Conservation (phyloP, 1,139 yeast genomes). For the Taphrina communis region DNA sequence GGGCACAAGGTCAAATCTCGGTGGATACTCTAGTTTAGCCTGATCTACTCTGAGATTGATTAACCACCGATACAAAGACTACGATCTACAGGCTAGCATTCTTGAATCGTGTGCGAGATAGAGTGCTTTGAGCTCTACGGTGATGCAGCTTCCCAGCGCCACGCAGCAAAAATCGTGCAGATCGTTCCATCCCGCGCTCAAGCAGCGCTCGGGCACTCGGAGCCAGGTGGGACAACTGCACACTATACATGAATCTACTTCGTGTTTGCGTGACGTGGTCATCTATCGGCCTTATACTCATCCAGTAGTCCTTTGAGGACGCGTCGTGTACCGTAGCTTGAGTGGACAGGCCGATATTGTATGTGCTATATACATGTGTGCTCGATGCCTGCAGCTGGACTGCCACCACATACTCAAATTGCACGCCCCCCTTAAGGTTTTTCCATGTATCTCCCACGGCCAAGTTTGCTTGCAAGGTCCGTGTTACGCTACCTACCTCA, state of each 20-base stretch:
- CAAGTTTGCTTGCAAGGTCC: too few relatives aligned
- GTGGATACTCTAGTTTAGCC: too few relatives aligned
- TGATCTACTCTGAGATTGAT: too few relatives aligned
- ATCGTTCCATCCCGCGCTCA: neutral
- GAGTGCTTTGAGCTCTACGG: neutral
- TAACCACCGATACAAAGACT: too few relatives aligned
- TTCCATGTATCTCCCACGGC: too few relatives aligned
- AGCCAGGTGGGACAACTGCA: neutral
- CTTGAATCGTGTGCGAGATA: neutral
- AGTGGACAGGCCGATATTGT: too few relatives aligned
- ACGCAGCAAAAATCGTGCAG: neutral
- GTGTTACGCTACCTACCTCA: too few relatives aligned
- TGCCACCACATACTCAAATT: conserved; percentile 1
- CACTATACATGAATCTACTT: neutral
- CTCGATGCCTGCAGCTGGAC: neutral
- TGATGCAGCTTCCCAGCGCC: neutral
- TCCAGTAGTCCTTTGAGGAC: neutral
- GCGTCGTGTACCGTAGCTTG: neutral
- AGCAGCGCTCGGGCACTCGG: conserved; percentile 8
- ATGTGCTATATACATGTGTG: neutral
- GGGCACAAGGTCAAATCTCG: too few relatives aligned
- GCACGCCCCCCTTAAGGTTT: neutral
- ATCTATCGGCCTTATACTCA: neutral
- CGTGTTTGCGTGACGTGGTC: neutral
- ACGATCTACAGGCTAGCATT: too few relatives aligned